Conservation (phyloP, 257 asterid species). For the Fraxinus excelsior region DNA sequence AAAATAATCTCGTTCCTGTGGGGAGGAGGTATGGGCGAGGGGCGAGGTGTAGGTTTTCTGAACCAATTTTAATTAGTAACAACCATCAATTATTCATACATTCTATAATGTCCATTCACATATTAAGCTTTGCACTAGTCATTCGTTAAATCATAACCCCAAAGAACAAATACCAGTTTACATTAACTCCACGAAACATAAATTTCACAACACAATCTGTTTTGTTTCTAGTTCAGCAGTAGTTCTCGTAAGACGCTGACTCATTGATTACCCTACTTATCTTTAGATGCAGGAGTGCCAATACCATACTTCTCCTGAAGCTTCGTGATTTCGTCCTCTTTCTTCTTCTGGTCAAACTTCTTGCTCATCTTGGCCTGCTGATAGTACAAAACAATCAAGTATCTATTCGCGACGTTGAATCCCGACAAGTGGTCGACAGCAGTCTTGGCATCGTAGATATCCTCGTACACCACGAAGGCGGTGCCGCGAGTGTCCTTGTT, state of each 20-base stretch:
- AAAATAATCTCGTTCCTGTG: no score
- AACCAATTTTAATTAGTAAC: neutral
- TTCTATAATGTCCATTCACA: neutral
- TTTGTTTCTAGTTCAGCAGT: neutral
- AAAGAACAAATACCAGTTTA: no score
- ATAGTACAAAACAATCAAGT: slow-evolving; percentile 80
- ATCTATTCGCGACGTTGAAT: slow-evolving; percentile 86
- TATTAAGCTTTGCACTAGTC: neutral
- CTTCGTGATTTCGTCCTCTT: slow-evolving; percentile 84
- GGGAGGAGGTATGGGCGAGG: no score
- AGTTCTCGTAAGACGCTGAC: neutral
- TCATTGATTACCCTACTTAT: slow-evolving; percentile 37
- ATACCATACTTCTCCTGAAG: slow-evolving; percentile 89
- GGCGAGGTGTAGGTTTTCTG: neutral
- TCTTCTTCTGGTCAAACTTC: slow-evolving; percentile 88
- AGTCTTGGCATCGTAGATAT: slow-evolving; percentile 90
- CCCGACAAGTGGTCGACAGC: slow-evolving; percentile 93
- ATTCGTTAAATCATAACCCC: neutral
- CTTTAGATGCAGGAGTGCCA: slow-evolving; percentile 53
- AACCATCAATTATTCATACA: neutral
- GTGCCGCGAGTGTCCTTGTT: slow-evolving; percentile 94
- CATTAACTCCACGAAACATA: neutral
- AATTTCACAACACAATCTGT: slow-evolving; percentile 4
- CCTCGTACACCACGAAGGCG: slow-evolving; percentile 93
- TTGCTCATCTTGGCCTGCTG: slow-evolving; percentile 97